Evolutionary conservation across 1,284 basidiomycete genomes (phyloP), one percentile per base, ranked within the genome.

Genomic region (Entoloma clypeatum): DNA sequence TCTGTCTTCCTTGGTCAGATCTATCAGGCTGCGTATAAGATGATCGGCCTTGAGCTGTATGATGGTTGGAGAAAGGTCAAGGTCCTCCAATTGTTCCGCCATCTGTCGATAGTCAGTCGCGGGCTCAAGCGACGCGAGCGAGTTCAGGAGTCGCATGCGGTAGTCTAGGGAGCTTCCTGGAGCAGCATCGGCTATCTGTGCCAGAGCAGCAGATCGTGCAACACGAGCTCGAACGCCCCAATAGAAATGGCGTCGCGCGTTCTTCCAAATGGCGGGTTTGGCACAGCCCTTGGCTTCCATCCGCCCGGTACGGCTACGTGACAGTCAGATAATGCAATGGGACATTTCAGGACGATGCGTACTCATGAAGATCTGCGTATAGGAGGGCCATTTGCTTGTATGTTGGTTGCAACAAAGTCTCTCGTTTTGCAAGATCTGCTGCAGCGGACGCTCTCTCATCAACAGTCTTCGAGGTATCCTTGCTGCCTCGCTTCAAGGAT

Each of bases 251-350:
- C 91, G 77, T 49, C 95, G 85, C 34, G 93, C 83, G 49, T 92
- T 79, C 62, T 86, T 86, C 93, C 94, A 96, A 44, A 83, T 79
- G 44, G 78, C 80, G 22, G 80, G 75, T 57, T 78, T 87, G 31
- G 86, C 93, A 59, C 87, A 96, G 13, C 92, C 94, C 68, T 98
- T 98, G 19, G 94, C 94, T 68, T 96, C 90, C 95, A 99, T 98
- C 47, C 95, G 90, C 45, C 93, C 94, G 31, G 85, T 79, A 43
- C 92, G 89, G 67, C 94, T 95, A 24, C 4, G 55, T 49, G 46
- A 49, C 50, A 47, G 36, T 41, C 17, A 39, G 50, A 27, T 45
- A 35, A 28, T 17, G 10, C 7, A 30, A 38, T 26, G 18, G 11
- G 18, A 9, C 18, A 19, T 23, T 33, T 41, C 27, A 10, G 38